Base-by-base conservation (phyloP, 805 yeast species). In the Candida adriatica region DNA sequence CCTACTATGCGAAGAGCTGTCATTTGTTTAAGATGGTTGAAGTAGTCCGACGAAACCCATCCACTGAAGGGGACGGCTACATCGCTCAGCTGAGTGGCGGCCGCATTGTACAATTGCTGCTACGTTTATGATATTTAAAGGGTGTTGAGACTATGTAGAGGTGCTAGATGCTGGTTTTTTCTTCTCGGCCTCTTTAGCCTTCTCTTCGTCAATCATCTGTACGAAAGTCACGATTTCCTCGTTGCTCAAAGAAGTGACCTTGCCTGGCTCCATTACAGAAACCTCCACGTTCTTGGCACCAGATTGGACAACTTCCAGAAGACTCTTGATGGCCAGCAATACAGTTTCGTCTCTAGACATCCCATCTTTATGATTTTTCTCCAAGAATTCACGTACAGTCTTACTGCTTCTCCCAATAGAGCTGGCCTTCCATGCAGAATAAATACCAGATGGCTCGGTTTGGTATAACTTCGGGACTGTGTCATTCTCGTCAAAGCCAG, bases 381-480 rank as follows among this genome's bases (percentile, higher is more conserved):
- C 98, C 58, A 92, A 70, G 48, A 88, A 84, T 58, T 92, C 98
- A 47, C 94, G 79, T 21, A 92, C 96, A 4, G 97, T 90, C 58
- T 92, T 90, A 41, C 92, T 74, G 40, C 92, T 82, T 53, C 96
- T 77, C 37, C 98, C 98, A 51, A 92, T 92, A 13, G 97, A 87
- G 55, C 85, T 90, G 20, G 97, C 96, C 58, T 88, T 85, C 98
- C 98, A 92, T 3, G 96, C 94, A 29, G 94, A 84, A 56, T 81
- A 90, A 43, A 92, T 90, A 16, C 98, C 98, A 28, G 95, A 83
- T 26, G 98, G 98, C 58, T 92, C 98, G 9, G 98, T 92, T 59
- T 84, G 94, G 62, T 79, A 92, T 44, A 92, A 70, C 55, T 74
- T 79, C 27, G 97, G 96, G 20, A 68, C 72, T 15, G 60, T 61